phyloP scores from a whole-genome alignment of 176 grass and related monocot genomes.

The Aegilops speltoides region DNA sequence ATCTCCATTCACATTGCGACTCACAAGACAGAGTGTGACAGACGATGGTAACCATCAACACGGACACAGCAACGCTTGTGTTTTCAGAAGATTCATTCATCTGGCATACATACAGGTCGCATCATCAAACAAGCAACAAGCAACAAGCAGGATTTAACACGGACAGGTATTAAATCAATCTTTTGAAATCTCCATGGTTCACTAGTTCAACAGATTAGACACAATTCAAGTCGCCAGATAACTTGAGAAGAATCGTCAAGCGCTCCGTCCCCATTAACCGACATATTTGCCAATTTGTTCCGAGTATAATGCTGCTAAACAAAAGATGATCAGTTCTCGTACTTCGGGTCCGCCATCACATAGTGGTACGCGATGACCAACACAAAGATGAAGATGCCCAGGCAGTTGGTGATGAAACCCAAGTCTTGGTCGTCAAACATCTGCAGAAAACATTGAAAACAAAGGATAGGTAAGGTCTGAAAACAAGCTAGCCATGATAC shows the following conservation, averaged over 20 bases:
- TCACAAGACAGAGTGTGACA: neutral
- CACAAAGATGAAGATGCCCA: constrained; percentile 89
- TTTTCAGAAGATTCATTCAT: neutral
- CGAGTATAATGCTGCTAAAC: neutral
- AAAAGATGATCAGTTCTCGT: constrained; percentile 55
- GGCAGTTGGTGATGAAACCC: constrained; percentile 91
- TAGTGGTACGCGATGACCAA: constrained; percentile 83
- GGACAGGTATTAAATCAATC: neutral
- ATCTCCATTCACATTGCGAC: neutral
- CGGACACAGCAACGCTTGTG: neutral
- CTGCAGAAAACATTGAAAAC: constrained; percentile 36
- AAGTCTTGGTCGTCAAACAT: constrained; percentile 95
- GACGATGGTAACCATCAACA: neutral
- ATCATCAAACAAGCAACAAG: neutral
- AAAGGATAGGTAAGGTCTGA: neutral
- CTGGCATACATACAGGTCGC: neutral
- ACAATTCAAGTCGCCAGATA: neutral
- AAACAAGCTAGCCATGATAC: neutral
- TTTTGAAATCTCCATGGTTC: neutral
- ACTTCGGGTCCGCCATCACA: constrained; percentile 84
- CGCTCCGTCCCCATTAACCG: neutral
- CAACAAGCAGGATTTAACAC: neutral
- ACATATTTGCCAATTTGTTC: neutral
- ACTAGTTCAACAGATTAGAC: constrained; percentile 23
- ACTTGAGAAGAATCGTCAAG: neutral